Conservation (phyloP, 805 yeast species). For the Isabelozyma pseudorhagii region DNA sequence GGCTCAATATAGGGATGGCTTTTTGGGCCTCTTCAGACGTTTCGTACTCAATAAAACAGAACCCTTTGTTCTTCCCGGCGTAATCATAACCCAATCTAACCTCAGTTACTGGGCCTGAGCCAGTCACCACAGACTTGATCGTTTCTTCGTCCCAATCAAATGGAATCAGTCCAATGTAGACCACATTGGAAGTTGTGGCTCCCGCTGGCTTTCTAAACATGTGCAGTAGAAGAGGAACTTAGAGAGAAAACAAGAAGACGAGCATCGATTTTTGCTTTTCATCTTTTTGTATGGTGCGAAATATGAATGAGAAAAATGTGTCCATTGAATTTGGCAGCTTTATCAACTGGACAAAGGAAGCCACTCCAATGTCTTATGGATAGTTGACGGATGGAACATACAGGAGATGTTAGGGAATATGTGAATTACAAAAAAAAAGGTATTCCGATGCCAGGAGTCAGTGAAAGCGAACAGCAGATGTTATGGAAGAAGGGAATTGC, state of each 20-base stretch:
- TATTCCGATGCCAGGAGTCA: constrained; percentile 77
- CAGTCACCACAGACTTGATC: constrained; percentile 61
- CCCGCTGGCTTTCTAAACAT: constrained; percentile 5
- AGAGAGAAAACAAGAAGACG: background rate
- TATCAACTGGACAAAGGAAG: too few relatives aligned
- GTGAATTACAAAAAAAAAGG: constrained; percentile 2
- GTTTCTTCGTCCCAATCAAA: constrained; percentile 67
- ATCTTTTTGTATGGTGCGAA: too few relatives aligned
- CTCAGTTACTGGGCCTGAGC: constrained; percentile 68
- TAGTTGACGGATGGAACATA: too few relatives aligned
- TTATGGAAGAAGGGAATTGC: background rate
- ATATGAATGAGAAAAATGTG: too few relatives aligned
- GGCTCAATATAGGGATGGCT: constrained; percentile 44
- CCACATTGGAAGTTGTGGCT: constrained; percentile 35
- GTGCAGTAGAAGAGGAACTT: background rate
- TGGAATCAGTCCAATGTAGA: constrained; percentile 64
- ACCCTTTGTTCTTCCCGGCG: constrained; percentile 63
- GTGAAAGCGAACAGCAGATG: constrained; percentile 40
- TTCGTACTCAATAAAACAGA: constrained; percentile 59
- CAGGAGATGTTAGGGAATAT: too few relatives aligned
- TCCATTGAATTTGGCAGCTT: too few relatives aligned
- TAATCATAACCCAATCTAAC: constrained; percentile 60
- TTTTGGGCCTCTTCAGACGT: constrained; percentile 49
- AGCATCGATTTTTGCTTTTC: background rate
- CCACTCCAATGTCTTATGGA: too few relatives aligned